These are phyloP conservation scores for Pleomassaria siparia DNA, from an alignment of 2,329 filamentous ascomycete genomes.

Conservation along the genomic window DNA sequence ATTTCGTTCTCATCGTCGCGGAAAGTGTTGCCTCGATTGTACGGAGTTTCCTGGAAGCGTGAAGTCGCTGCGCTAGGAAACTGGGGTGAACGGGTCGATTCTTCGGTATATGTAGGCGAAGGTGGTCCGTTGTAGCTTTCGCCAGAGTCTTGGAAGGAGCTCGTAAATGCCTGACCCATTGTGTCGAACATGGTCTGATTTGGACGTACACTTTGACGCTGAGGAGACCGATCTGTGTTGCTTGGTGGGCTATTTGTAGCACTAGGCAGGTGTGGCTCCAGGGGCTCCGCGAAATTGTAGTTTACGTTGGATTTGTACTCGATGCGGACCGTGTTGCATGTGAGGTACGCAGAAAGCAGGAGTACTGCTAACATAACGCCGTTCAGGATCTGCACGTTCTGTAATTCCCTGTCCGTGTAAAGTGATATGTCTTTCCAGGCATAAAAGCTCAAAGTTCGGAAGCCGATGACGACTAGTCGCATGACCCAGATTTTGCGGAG, in stretches of 20 bases:
- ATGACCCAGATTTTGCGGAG: constrained; percentile 67
- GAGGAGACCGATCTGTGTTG: constrained; percentile 19
- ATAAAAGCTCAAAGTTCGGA: constrained; percentile 52
- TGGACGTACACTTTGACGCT: constrained; percentile 26
- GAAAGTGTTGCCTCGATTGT: constrained; percentile 10
- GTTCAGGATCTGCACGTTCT: constrained; percentile 55
- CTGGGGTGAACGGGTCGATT: constrained; percentile 26
- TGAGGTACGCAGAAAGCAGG: constrained; percentile 46
- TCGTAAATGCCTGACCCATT: constrained; percentile 42
- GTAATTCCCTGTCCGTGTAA: constrained; percentile 18
- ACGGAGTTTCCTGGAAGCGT: constrained; percentile 31
- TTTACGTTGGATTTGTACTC: constrained; percentile 47
- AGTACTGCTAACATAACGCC: constrained; percentile 56
- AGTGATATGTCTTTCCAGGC: constrained; percentile 24
- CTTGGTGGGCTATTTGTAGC: constrained; percentile 12
- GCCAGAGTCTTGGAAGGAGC: constrained; percentile 40
- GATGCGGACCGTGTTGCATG: constrained; percentile 60
- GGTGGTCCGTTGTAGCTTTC: constrained; percentile 20
- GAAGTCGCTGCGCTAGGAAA: too few species aligned
- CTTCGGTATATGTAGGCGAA: constrained; percentile 33
- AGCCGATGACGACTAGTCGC: constrained; percentile 60
- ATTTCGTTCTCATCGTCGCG: constrained; percentile 60
- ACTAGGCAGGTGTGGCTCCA: constrained; percentile 27
- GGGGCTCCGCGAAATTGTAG: constrained; percentile 25
- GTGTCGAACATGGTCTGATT: constrained; percentile 34